These are phyloP conservation scores for Candida mattraensis DNA, from an alignment of 805 yeast species.

Conservation along the genomic window DNA sequence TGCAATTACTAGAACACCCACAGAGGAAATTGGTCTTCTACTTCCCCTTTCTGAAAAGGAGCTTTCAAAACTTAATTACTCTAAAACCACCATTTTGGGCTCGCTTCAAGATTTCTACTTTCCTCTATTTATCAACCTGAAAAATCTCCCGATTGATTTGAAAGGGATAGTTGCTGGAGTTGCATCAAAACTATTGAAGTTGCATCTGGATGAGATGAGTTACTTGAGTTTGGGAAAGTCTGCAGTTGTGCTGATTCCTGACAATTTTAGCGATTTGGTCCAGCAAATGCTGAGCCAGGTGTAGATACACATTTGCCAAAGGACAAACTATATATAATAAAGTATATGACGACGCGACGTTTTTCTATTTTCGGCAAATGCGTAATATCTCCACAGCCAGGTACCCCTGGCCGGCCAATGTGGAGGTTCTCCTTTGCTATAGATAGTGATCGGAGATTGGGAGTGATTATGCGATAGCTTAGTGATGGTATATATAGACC, in stretches of 20 bases:
- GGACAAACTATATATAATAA: too few species aligned
- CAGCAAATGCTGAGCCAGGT: constrained; percentile 13
- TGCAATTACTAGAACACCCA: constrained; percentile 52
- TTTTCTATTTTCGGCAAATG: too few species aligned
- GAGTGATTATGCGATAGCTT: too few species aligned
- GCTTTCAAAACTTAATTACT: constrained; percentile 40
- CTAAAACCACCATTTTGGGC: constrained; percentile 47
- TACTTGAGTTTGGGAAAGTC: constrained; percentile 61
- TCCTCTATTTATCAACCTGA: constrained; percentile 58
- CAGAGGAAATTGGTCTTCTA: constrained; percentile 49
- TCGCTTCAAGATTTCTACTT: constrained; percentile 54
- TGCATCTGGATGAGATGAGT: constrained; percentile 47
- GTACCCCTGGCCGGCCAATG: too few species aligned
- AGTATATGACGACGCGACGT: too few species aligned
- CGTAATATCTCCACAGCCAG: too few species aligned
- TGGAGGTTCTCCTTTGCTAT: too few species aligned
- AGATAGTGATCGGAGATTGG: too few species aligned
- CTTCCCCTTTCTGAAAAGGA: constrained; percentile 42
- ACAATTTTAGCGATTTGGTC: constrained; percentile 34
- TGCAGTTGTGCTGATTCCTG: constrained; percentile 59
- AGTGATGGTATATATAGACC: too few species aligned
- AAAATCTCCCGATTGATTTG: constrained; percentile 53
- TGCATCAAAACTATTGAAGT: constrained; percentile 45
- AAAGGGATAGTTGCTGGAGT: constrained; percentile 70
- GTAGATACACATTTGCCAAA: too few species aligned